Percentiles rank a stretch among this genome's conserved stretches.
These are phyloP conservation scores for Alternaria consortialis DNA, from an alignment of 2,329 filamentous ascomycete species.

Conservation along the genomic window DNA sequence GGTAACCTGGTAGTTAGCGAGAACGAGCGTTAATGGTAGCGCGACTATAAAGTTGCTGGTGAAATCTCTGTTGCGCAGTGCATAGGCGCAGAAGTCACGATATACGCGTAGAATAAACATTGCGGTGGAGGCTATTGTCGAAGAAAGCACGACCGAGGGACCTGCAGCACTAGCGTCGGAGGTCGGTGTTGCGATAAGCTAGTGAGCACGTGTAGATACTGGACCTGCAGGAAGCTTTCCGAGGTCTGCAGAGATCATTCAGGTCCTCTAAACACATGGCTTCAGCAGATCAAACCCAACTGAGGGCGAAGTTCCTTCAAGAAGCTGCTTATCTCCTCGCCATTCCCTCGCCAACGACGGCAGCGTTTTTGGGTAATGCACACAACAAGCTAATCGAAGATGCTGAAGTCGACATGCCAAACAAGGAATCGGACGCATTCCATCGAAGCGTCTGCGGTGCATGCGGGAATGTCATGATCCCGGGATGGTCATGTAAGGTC, in stretches of 20 bases:
- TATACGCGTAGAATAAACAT: not conserved
- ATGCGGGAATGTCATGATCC: constrained; percentile 50
- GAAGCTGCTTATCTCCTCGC: constrained; percentile 46
- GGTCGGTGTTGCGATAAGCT: constrained; percentile 28
- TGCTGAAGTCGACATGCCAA: constrained; percentile 33
- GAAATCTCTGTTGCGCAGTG: constrained; percentile 2
- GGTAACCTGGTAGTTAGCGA: not conserved
- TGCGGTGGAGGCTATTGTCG: constrained; percentile 1
- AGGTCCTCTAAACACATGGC: constrained; percentile 30
- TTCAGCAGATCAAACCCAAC: constrained; percentile 22
- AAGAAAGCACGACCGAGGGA: constrained; percentile 20
- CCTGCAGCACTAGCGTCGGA: constrained; percentile 36
- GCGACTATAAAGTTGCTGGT: not conserved
- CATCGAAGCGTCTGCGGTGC: constrained; percentile 47
- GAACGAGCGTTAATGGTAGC: not conserved
- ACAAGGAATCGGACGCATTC: constrained; percentile 42
- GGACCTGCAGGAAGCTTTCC: constrained; percentile 21
- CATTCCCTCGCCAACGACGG: constrained; percentile 43
- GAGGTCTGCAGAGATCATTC: constrained; percentile 13
- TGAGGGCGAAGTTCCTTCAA: constrained; percentile 44
- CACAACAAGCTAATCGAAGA: constrained; percentile 41
- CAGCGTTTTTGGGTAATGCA: constrained; percentile 43
- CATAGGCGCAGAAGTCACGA: constrained; percentile 9
- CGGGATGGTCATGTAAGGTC: constrained; percentile 48
- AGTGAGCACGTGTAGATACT: constrained; percentile 16